Evolutionary conservation across 177 flowering plant species (phyloP), one percentile per base, ranked within the genome.

Genomic region (Telopea speciosissima): DNA sequence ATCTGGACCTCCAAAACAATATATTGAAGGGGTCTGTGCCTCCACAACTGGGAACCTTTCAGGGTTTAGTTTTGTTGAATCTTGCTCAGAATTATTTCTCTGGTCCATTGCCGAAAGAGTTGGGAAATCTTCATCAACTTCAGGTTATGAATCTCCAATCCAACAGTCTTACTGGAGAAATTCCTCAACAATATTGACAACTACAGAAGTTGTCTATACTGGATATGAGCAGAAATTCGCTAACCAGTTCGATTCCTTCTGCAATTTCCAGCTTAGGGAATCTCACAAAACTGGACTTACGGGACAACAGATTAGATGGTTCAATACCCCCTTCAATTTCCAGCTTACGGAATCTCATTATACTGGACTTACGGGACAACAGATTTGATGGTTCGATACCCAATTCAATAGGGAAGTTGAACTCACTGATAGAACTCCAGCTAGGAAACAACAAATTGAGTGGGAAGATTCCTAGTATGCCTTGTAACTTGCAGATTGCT

Each of bases 1-100:
- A 88, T 77, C 72, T 91, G 71, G 94, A 91, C 74, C 74, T 88
- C 72, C 87, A 83, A 0, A 79, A 77, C 73, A 91, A 91, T 70
- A 73, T 25, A 33, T 73, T 91, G 73, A 72, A 24, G 8, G 90
- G 88, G 33, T 10, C 25, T 4, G 76, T 91, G 63, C 94, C 92
- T 19, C n/a, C 68, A 3, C 81, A 83, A 54, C 59, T 91, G 77
- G 86, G 85, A 13, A 71, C 49, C 11, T 89, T 88, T 74, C 26
- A 24, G 75, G 79, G 31, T 28, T 71, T 91, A 73, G 70, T 80
- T 3, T 75, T 87, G 72, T 70, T 91, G 82, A 82, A 83, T 66
- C 78, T 89, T 67, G 89, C 86, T 25, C 60, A 75, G 58, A 91
- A 91, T 76, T 1, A 68, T 0, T 69, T 91, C 12, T 56, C 70